Conservation (phyloP, 257 asterid species). For the Forsythia suspensa region DNA sequence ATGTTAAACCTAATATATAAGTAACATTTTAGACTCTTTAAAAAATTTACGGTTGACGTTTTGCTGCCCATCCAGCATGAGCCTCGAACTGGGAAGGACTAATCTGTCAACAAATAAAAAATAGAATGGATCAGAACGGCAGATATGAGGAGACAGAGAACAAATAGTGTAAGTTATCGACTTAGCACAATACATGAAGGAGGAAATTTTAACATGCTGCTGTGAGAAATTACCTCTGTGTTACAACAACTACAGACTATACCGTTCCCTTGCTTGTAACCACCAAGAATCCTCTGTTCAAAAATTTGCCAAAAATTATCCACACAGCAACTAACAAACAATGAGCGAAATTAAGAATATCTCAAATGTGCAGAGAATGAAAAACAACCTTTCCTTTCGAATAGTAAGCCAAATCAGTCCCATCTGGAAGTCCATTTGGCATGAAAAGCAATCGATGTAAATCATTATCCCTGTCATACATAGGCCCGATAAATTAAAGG, state of each 20-base stretch:
- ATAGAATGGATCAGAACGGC: conserved; percentile 17
- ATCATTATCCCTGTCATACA: conserved; percentile 80
- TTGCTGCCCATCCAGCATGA: conserved; percentile 98
- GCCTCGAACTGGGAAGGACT: conserved; percentile 99
- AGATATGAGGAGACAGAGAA: conserved; percentile 11
- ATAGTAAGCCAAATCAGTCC: conserved; percentile 90
- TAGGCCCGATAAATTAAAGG: conserved; percentile 6
- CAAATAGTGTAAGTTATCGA: background rate
- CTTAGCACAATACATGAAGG: background rate
- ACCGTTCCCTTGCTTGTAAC: conserved; percentile 94
- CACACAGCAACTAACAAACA: conserved; percentile 8
- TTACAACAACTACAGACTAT: conserved; percentile 88
- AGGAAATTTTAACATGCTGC: conserved; percentile 4
- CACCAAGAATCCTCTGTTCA: conserved; percentile 85
- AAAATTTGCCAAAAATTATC: conserved; percentile 11
- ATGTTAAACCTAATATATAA: conserved; percentile 1
- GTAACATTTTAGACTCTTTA: background rate
- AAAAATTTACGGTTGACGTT: conserved; percentile 91
- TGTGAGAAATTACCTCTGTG: conserved; percentile 53
- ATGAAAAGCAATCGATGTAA: conserved; percentile 82
- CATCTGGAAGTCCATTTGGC: conserved; percentile 99
- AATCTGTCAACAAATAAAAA: conserved; percentile 47
- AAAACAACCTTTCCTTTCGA: conserved; percentile 92
- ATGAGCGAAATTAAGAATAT: conserved; percentile 9
- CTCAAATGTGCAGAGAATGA: background rate